Evolutionary conservation across 2,329 filamentous ascomycete genomes (phyloP).

Genomic region (Penicillium sp.): DNA sequence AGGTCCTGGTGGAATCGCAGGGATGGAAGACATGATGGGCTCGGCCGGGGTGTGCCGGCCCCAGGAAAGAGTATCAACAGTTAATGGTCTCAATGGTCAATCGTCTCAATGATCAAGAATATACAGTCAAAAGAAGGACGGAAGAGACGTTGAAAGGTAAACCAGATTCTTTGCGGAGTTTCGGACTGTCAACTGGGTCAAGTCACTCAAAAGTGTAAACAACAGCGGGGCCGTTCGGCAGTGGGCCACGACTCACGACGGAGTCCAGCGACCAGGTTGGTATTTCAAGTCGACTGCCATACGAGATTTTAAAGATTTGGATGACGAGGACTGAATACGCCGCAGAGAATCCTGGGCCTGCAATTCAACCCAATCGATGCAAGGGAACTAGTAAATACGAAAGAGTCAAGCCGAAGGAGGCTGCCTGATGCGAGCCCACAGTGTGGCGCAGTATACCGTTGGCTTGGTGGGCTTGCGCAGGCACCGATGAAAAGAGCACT

Average conservation of each 20-base stretch:
- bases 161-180: background rate
- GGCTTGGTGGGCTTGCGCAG: conserved; percentile 9
- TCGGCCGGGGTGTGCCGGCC: conserved; percentile 31
- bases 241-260: conserved; percentile 7
- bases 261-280: background rate
- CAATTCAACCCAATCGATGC: conserved; percentile 11
- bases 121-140: background rate
- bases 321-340: background rate
- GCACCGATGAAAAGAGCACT: background rate
- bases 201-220: conserved; percentile 14
- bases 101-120: too few species aligned
- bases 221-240: conserved; percentile 20
- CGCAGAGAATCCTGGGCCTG: conserved; percentile 8
- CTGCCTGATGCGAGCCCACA: conserved; percentile 19
- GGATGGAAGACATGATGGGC: conserved; percentile 28
- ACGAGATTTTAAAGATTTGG: background rate
- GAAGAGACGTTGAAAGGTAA: background rate
- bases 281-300: conserved; percentile 2
- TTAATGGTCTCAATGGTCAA: conserved; percentile 1
- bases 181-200: background rate
- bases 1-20: conserved; percentile 31
- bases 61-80: conserved; percentile 3
- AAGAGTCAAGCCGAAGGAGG: conserved; percentile 10
- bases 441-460: conserved; percentile 27
- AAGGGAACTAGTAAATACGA: conserved; percentile 13